These are phyloP conservation scores for Coprinellus micaceus DNA, from an alignment of 768 basidiomycete species.

Conservation along the genomic window DNA sequence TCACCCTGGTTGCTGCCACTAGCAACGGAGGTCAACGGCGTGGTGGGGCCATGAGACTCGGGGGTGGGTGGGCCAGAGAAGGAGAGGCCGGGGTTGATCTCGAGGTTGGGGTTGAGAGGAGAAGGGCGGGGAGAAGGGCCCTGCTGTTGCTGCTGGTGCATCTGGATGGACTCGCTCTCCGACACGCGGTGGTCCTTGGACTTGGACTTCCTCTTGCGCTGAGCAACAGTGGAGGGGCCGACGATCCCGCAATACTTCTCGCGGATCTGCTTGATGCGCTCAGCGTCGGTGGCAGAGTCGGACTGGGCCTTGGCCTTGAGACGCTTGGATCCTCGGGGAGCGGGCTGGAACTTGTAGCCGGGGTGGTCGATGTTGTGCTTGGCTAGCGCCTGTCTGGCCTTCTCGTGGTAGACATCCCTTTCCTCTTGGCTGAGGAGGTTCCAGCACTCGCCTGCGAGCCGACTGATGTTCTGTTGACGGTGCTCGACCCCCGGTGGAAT, in stretches of 20 bases:
- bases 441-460: constrained; percentile 71
- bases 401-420: constrained; percentile 41
- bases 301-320: constrained; percentile 26
- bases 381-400: constrained; percentile 45
- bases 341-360: constrained; percentile 60
- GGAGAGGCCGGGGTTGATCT: neutral
- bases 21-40: constrained; percentile 1
- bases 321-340: constrained; percentile 30
- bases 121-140: constrained; percentile 7
- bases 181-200: constrained; percentile 10
- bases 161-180: too few relatives aligned
- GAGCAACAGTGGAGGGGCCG: constrained; percentile 33
- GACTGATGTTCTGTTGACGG: constrained; percentile 71
- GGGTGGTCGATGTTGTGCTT: constrained; percentile 52
- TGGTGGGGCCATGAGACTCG: neutral
- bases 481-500: constrained; percentile 50
- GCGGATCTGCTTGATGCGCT: constrained; percentile 27
- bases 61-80: too few relatives aligned
- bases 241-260: constrained; percentile 30
- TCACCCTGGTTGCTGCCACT: neutral
- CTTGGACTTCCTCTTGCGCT: constrained; percentile 30
- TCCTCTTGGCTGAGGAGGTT: constrained; percentile 45
- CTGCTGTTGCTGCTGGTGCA: constrained; percentile 11
- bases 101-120: neutral
- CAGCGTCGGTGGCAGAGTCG: constrained; percentile 13